Base-by-base conservation (phyloP, 169 alveolate species). In the Eimeria necatrix region DNA sequence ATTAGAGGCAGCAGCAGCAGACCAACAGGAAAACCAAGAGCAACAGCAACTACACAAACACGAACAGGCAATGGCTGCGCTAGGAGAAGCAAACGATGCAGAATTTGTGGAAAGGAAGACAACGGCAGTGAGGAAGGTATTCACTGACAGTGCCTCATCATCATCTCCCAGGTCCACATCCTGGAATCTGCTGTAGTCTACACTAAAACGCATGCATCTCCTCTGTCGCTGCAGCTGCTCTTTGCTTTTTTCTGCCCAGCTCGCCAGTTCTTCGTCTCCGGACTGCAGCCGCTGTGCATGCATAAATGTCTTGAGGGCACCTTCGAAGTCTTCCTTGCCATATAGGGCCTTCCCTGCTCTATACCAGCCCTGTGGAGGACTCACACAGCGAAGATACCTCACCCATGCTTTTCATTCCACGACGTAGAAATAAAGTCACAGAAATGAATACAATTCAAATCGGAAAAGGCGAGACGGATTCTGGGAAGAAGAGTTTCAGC, bases 131-230 rank as follows among this genome's bases (percentile, higher is more conserved):
- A 41, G 60, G 4, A 5, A 53, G 32, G 3, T 74, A 2, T 41
- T 32, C 56, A 9, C 89, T 80, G 61, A 80, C 89, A 80, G n/a
- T 8, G 56, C 71, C 60, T 51, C 70, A 16, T 80, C 89, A 10
- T 80, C 60, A 14, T 49, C 61, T 51, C 49, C 71, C 49, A 12
- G 49, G 3, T 20, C 41, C 71, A 51, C 22, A 4, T 22, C 70
- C 18, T 80, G 20, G 26, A 80, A 80, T n/a, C 89, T 80, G 61
- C 89, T 80, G 89, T 80, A 80, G 20, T 80, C 89, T 9, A 56
- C 14, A 68, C 89, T 80, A 68, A 51, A 24, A 20, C 89, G 89
- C 89, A 80, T 51, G 51, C 68, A 48, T 18, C 70, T 24, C 71
- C 49, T 80, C 49, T 80, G 89, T 26, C 49, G 89, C 61, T 80